Evolutionary conservation across 108 stramenopile species (phyloP), one percentile per base, ranked within the genome.

Genomic region (Pseudonitzschia pungens): DNA sequence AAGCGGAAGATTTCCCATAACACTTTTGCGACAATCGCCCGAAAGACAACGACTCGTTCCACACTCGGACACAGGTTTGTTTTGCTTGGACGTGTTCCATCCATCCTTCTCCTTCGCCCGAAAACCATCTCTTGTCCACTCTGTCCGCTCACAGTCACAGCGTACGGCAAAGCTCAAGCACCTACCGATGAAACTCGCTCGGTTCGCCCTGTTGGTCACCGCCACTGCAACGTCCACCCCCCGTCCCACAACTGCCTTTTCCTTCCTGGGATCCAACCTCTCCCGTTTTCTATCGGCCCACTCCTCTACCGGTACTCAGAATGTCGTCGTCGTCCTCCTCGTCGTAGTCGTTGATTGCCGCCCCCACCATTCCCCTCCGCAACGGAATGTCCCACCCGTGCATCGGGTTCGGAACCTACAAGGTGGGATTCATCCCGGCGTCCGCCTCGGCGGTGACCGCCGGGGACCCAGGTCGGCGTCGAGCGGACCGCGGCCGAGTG

Each of bases 361-460:
- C 77, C 43, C 93, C 90, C 16, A 89, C 84, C 27, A 77, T 94
- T 27, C 52, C 87, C 5, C 72, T 94, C 24, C 82, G 87, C 27
- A 86, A 94, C 74, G 90, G 90, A 14, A 91, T 83, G 65, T 32
- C 65, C 43, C 93, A 94, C 74, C 95, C 93, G 2, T 73, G 70
- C 45, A 88, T 96, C 54, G 92, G 92, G 12, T 96, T 93, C 81
- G 96, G 96, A 28, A 94, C 93, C 9, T 96, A 96, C 92, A 96
- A 96, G 71, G 93, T 96, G 7, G 96, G 96, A 27, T 93, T 87
- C 76, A 81, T 96, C 54, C 96, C 96, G 4, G 76, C 93, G 1
- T 89, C 91, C 8, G 89, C 93, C 2, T 87, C 89, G 15, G 69
- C 93, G 7, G 88, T 86, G 8, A 89, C 76, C 9, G 67, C 82